Evolutionary conservation across 2,329 filamentous ascomycete genomes (phyloP).

Genomic region (Sporothrix pallida): DNA sequence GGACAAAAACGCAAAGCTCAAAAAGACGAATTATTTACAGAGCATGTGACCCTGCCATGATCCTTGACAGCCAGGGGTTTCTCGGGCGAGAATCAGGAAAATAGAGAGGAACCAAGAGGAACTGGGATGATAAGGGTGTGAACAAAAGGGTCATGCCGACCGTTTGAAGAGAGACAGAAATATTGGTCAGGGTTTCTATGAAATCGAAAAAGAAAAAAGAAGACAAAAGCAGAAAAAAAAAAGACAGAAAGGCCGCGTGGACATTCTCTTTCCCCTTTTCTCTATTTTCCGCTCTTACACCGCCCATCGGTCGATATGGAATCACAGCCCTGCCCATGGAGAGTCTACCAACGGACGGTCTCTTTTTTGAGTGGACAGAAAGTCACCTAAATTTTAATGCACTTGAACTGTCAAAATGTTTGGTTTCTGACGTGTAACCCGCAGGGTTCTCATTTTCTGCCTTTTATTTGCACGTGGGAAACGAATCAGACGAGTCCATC

Average conservation of each 20-base stretch:
- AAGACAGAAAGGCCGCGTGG: neutral
- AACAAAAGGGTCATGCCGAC: conserved; percentile 7
- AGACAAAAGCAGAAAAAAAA: neutral
- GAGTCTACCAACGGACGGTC: neutral
- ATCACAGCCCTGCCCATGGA: neutral
- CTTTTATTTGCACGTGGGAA: neutral
- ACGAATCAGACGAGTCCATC: too few species aligned
- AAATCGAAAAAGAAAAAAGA: neutral
- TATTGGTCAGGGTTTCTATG: neutral
- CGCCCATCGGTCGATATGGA: neutral
- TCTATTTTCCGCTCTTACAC: neutral
- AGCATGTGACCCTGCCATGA: neutral
- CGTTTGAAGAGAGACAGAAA: neutral
- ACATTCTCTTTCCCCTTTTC: neutral
- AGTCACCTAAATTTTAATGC: too few species aligned
- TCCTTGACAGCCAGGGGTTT: neutral
- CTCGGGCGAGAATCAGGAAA: too few species aligned
- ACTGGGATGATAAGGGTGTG: conserved; percentile 7
- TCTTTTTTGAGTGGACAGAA: neutral
- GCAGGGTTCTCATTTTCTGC: neutral
- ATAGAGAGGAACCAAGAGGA: neutral
- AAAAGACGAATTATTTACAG: neutral
- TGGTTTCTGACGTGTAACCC: too few species aligned
- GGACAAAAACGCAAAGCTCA: neutral
- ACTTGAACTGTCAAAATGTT: too few species aligned